Conservation (phyloP, 805 yeast genomes). For the Lachancea dasiensis region DNA sequence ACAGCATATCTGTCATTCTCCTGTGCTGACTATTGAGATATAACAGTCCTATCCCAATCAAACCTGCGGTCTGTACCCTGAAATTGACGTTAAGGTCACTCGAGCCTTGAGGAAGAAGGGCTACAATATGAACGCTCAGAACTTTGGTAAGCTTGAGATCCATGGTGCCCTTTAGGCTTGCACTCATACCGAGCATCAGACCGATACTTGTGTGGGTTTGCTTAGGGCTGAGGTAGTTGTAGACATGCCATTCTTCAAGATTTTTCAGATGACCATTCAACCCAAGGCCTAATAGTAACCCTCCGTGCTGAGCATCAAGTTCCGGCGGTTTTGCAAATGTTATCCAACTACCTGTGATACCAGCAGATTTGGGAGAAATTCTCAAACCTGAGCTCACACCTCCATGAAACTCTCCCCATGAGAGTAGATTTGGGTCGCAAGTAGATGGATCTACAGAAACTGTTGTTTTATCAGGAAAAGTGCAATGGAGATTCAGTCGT, state of each 20-base stretch:
- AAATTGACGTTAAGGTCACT: constrained; percentile 79
- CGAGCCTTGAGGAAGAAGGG: constrained; percentile 85
- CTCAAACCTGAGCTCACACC: constrained; percentile 86
- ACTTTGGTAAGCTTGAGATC: constrained; percentile 85
- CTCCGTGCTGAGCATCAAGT: constrained; percentile 82
- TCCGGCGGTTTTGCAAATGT: constrained; percentile 72
- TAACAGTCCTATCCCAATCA: constrained; percentile 82
- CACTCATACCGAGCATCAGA: constrained; percentile 84
- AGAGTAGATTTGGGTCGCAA: constrained; percentile 43
- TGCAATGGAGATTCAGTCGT: constrained; percentile 59
- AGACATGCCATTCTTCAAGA: constrained; percentile 94
- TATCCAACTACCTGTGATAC: constrained; percentile 78
- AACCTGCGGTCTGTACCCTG: constrained; percentile 85
- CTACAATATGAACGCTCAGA: constrained; percentile 86
- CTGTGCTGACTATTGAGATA: constrained; percentile 75
- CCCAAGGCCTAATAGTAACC: constrained; percentile 88
- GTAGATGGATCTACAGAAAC: constrained; percentile 52
- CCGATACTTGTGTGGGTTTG: constrained; percentile 83
- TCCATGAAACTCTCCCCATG: constrained; percentile 89
- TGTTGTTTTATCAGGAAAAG: constrained; percentile 63
- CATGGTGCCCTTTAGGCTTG: constrained; percentile 76
- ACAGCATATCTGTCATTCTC: constrained; percentile 73
- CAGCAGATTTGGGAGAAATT: constrained; percentile 59
- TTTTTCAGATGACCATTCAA: constrained; percentile 78
- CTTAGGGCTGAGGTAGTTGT: constrained; percentile 86